Evolutionary conservation across 139 green algal species (phyloP).

Genomic region (Pleodorina starrii): DNA sequence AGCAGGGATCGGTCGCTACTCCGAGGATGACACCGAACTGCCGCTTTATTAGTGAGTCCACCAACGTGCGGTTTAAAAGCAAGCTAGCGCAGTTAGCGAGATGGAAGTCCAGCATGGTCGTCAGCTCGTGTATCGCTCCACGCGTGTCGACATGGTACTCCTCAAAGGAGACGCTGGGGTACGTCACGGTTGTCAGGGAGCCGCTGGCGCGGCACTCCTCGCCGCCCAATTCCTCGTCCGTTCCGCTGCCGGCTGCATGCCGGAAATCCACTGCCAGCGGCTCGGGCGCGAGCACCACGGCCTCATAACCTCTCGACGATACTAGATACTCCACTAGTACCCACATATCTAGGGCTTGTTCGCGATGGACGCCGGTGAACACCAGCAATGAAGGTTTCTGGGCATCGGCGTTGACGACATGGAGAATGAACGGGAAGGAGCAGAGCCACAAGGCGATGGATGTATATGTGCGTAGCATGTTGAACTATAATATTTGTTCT

Average conservation of each 20-base stretch:
- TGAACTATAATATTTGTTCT: neutral
- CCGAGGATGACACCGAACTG: neutral
- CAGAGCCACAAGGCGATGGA: neutral
- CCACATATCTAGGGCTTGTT: conserved; percentile 24
- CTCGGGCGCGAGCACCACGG: neutral
- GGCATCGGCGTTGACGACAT: neutral
- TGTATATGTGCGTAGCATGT: neutral
- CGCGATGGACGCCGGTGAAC: conserved; percentile 5
- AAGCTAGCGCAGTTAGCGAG: conserved; percentile 20
- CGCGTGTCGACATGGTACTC: neutral
- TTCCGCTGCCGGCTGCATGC: neutral
- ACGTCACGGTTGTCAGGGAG: neutral
- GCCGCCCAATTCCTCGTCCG: neutral
- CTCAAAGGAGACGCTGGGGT: conserved; percentile 6
- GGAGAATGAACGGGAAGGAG: neutral
- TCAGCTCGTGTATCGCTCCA: neutral
- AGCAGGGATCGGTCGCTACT: conserved; percentile 17
- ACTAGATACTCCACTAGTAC: neutral
- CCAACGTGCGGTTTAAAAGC: neutral
- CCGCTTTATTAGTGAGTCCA: neutral
- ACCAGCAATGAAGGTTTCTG: conserved; percentile 1
- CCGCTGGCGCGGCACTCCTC: neutral
- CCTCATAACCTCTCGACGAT: neutral
- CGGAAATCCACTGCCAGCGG: neutral
- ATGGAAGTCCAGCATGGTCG: neutral